Evolutionary conservation across 805 yeast species (phyloP).

Genomic region (Lachancea mirantina): DNA sequence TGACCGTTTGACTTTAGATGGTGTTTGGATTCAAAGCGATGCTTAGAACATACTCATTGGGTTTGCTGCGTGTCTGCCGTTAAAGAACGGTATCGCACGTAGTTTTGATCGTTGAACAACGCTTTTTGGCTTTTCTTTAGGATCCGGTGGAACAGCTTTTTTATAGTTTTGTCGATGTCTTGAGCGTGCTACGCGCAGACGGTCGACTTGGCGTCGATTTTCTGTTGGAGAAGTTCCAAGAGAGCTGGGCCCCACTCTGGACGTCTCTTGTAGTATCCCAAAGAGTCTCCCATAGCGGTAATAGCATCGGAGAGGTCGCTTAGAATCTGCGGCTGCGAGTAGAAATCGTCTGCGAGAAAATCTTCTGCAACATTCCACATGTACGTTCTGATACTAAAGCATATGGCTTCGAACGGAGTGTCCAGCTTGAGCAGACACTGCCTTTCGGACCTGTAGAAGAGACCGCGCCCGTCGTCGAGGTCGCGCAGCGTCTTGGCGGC

Average conservation of each 20-base stretch:
- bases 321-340: conserved; percentile 38
- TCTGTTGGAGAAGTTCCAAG: conserved; percentile 10
- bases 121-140: conserved; percentile 12
- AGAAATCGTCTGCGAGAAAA: conserved; percentile 39
- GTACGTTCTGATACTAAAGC: conserved; percentile 51
- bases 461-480: conserved; percentile 35
- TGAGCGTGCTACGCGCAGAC: no score
- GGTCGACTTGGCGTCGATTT: conserved; percentile 1
- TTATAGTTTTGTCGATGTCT: no score
- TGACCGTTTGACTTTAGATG: conserved; percentile 30
- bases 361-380: conserved; percentile 21
- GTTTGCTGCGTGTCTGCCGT: no score
- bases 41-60: conserved; percentile 30
- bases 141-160: conserved; percentile 23
- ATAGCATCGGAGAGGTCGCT: conserved; percentile 58
- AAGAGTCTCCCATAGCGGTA: conserved; percentile 50
- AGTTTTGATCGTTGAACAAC: conserved; percentile 7
- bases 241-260: conserved; percentile 69
- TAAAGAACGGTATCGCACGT: conserved; percentile 17
- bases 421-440: conserved; percentile 46
- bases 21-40: conserved; percentile 42
- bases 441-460: conserved; percentile 53
- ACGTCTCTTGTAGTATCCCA: conserved; percentile 56
- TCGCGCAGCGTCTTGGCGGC: conserved; percentile 30
- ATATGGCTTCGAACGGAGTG: conserved; percentile 33